Base-by-base conservation (phyloP, 345 rosid genomes). In the Salix caprea region DNA sequence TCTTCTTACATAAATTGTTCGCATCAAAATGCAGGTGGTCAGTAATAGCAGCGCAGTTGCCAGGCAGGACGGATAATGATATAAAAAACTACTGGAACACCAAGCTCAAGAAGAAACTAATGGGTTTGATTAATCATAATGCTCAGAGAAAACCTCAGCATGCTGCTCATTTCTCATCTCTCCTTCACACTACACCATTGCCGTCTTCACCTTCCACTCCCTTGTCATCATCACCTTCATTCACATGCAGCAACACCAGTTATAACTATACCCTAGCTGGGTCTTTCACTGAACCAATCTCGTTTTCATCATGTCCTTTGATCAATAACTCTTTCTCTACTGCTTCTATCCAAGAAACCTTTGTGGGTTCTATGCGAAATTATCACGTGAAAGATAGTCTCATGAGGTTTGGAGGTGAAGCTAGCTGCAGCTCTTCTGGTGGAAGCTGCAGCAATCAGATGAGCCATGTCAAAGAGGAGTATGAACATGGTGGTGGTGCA, bases 391-490 rank as follows among this genome's bases (percentile, higher is more conserved):
- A 74, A 39, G 85, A 84, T 15, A 65, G 65, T 70, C 72, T 80
- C 44, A 70, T 82, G 42, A 74, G 76, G 78, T 68, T 82, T 79
- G 85, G 87, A 76, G 84, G 79, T 61, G 85, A 84, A 60, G 78
- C 86, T 34, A 89, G 90, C 68, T 84, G 88, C 82, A 88, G 92
- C 76, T 84, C 90, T 76, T 88, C 93, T 65, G 94, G 88, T 82
- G 94, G 89, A 37, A 84, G 89, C 77, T 83, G 82, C 82, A 81
- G 69, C 84, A 85, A 84, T 82, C 84, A 80, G 75, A 76, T 62
- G 70, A 70, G 65, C 70, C 80, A 77, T 32, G 70, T 74, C 78
- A 86, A 83, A 73, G 91, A 79, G 58, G 82, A 71, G 30, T 64
- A 58, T 64, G 73, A 77, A 18, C 42, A 67, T 16, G 79, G 67